Base-by-base conservation (phyloP, 768 basidiomycete genomes). In the Russula brevipes region DNA sequence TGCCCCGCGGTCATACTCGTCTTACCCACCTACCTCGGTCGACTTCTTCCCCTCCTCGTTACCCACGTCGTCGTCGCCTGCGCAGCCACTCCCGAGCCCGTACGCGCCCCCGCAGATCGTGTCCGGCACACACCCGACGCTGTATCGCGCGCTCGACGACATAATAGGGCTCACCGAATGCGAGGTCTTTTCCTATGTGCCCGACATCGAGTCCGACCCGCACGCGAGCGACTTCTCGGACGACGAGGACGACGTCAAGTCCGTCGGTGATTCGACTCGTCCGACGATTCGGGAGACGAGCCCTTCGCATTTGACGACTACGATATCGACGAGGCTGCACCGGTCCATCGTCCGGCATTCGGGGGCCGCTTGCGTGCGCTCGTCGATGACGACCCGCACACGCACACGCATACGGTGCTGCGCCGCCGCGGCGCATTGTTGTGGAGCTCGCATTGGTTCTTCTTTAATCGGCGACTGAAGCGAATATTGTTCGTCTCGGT, bases 371-470 rank as follows among this genome's bases (percentile, higher is more conserved):
- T 66, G 61, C 64, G 66, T 63, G 50, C 54, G 55, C 70, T 75
- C 38, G 67, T 72, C 45, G 70, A 78, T 24, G 76, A 78, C 60
- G 76, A 79, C 54, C 67, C 77, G 38, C 68, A 51, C 50, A 54
- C 79, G 78, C 66, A 51, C 50, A 57, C 79, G 78, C 66, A 76
- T 82, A 59, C 59, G 19, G 70, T 82, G 57, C 83, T 81, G 70
- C 82, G 76, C 35, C 72, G 86, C 66, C 81, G 84, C 19, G 91
- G 92, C 17, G 88, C 92, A 4, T 77, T 98, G 61, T 80, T 98
- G 7, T 98, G 95, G 95, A 94, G 91, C 39, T 92, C 91, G 11
- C 92, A 96, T 73, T 96, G 93, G 88, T 98, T 98, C 80, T 96
- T 98, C 78, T 79, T 93, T 70, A 96, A 94, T 79, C 83, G 88